A percentile compares a stretch with the other conserved stretches of the same genome.
These are phyloP conservation scores for Termitomyces sp. DNA, from an alignment of 768 basidiomycete genomes.

Conservation along the genomic window DNA sequence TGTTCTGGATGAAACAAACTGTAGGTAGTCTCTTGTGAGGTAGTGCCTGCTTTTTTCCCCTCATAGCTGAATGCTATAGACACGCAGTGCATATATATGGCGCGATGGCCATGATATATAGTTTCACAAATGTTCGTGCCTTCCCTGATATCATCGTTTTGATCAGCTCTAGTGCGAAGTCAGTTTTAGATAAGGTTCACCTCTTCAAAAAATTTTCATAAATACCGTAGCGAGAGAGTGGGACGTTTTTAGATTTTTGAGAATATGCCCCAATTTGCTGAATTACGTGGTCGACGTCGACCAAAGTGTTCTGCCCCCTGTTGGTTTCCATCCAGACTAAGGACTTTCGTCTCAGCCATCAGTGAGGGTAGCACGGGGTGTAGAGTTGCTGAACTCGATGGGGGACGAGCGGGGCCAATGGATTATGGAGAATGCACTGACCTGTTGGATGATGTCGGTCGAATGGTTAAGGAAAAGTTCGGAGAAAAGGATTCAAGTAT, in stretches of 20 bases:
- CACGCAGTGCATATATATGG: too few relatives aligned
- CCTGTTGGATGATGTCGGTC: background rate
- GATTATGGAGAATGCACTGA: background rate
- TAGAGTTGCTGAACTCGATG: background rate
- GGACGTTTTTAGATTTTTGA: background rate
- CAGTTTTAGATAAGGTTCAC: background rate
- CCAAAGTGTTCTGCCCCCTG: background rate
- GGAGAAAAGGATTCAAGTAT: background rate
- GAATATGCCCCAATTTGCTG: background rate
- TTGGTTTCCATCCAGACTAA: background rate
- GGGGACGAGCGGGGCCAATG: background rate
- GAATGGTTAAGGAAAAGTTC: background rate
- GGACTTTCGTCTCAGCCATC: background rate
- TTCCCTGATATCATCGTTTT: background rate
- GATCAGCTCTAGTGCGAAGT: background rate
- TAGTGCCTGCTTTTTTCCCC: too few relatives aligned
- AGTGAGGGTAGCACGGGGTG: background rate
- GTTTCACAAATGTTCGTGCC: background rate
- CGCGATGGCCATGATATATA: background rate
- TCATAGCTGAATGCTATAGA: background rate
- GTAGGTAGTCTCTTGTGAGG: background rate
- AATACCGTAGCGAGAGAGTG: background rate
- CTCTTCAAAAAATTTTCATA: background rate
- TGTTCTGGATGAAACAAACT: background rate
- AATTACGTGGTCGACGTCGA: background rate